These are phyloP conservation scores for Aeschynomene evenia DNA, from an alignment of 306 rosid species.

Conservation along the genomic window DNA sequence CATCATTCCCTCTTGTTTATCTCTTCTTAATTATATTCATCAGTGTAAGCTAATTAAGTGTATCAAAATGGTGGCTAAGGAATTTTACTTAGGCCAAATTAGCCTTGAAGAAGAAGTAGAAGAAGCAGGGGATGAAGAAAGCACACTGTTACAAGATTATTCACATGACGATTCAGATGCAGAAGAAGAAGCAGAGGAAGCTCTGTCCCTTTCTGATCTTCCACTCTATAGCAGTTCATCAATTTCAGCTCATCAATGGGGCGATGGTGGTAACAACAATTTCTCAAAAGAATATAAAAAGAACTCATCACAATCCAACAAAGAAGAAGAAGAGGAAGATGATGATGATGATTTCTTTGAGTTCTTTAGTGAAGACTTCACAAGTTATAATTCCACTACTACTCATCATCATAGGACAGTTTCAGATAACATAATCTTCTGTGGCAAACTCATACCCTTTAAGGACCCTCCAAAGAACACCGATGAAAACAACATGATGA, in stretches of 20 bases:
- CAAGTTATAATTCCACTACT: constrained; percentile 43
- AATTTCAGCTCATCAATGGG: constrained; percentile 36
- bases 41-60: neutral
- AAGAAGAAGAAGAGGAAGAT: constrained; percentile 5
- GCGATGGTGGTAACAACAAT: constrained; percentile 35
- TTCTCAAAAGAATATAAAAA: constrained; percentile 40
- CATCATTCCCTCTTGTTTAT: neutral
- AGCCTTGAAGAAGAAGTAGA: no score
- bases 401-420: neutral
- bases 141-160: constrained; percentile 35
- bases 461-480: constrained; percentile 27
- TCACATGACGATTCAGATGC: constrained; percentile 41
- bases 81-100: neutral
- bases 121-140: constrained; percentile 31
- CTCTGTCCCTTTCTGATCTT: constrained; percentile 75
- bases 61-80: constrained; percentile 41
- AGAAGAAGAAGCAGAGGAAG: constrained; percentile 71
- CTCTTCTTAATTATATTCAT: no score
- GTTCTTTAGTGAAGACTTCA: constrained; percentile 64
- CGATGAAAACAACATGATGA: neutral
- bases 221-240: constrained; percentile 44
- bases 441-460: constrained; percentile 77
- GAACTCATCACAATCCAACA: neutral
- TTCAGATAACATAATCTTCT: constrained; percentile 57
- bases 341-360: constrained; percentile 58